Conservation (phyloP, 495 filamentous ascomycete genomes). For the Oidiodendron maius region DNA sequence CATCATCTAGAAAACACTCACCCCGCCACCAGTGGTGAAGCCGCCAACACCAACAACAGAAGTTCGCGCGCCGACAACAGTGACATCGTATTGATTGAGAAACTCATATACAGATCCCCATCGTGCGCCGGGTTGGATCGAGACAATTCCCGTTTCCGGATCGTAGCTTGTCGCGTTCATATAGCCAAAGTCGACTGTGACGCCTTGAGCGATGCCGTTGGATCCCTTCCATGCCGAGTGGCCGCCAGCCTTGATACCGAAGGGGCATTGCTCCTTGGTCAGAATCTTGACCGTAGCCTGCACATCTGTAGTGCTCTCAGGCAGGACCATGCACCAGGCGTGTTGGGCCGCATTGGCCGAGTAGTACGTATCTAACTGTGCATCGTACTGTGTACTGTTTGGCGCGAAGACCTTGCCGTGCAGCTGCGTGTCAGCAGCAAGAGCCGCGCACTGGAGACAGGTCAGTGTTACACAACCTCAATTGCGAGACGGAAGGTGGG, state of each 20-base stretch:
- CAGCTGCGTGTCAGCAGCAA: slow-evolving; percentile 7
- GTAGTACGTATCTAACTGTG: slow-evolving; percentile 26
- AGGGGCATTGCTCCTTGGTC: slow-evolving; percentile 25
- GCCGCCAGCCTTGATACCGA: slow-evolving; percentile 31
- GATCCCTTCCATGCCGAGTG: slow-evolving; percentile 21
- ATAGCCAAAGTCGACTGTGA: slow-evolving; percentile 29
- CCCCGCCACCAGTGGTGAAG: slow-evolving; percentile 25
- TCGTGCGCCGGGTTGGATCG: slow-evolving; percentile 31
- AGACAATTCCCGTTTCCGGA: slow-evolving; percentile 19
- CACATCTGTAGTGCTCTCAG: slow-evolving; percentile 34
- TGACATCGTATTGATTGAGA: slow-evolving; percentile 33
- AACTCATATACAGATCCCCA: slow-evolving; percentile 44
- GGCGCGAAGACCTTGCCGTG: slow-evolving; percentile 20
- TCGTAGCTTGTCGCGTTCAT: slow-evolving; percentile 29
- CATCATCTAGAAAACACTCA: slow-evolving; percentile 11
- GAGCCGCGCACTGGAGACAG: slow-evolving; percentile 7
- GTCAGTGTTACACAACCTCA: slow-evolving; percentile 1
- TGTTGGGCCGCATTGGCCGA: slow-evolving; percentile 27
- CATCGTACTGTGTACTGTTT: slow-evolving; percentile 15
- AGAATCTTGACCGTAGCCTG: slow-evolving; percentile 27
- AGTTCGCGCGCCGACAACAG: slow-evolving; percentile 5
- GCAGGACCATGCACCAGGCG: slow-evolving; percentile 29
- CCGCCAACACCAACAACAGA: slow-evolving; percentile 10
- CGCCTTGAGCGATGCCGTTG: slow-evolving; percentile 24
- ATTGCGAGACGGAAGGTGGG: not conserved